These are phyloP conservation scores for Remersonia thermophila DNA, from an alignment of 2,329 filamentous ascomycete species.

Conservation along the genomic window DNA sequence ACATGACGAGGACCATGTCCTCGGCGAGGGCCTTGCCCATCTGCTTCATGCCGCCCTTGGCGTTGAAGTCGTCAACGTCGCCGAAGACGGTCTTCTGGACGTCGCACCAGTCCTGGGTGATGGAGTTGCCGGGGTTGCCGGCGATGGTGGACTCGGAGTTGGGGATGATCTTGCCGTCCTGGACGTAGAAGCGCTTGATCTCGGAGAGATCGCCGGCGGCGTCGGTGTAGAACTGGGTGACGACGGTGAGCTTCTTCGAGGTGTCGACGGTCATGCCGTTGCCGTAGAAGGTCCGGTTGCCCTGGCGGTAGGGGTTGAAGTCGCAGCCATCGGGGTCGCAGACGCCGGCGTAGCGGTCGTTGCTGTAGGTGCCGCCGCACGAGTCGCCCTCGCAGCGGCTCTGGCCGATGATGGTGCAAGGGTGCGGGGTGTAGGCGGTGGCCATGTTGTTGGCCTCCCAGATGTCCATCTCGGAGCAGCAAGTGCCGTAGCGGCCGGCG, in stretches of 20 bases:
- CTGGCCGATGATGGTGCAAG: constrained; percentile 41
- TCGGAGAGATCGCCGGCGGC: constrained; percentile 41
- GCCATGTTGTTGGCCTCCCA: constrained; percentile 56
- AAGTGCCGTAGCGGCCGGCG: constrained; percentile 38
- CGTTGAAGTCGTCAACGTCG: constrained; percentile 40
- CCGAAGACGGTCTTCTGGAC: constrained; percentile 45
- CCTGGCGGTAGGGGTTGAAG: constrained; percentile 58
- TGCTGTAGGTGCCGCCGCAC: constrained; percentile 42
- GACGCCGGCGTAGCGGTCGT: constrained; percentile 44
- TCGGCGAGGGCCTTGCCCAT: constrained; percentile 37
- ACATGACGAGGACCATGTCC: constrained; percentile 38
- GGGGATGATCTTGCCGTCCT: constrained; percentile 45
- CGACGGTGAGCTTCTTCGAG: constrained; percentile 47
- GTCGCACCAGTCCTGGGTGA: constrained; percentile 47
- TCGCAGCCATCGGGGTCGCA: constrained; percentile 62
- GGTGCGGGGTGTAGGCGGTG: constrained; percentile 53
- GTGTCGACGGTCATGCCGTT: constrained; percentile 46
- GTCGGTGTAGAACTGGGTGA: constrained; percentile 48
- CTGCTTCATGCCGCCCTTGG: constrained; percentile 42
- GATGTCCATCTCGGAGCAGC: constrained; percentile 49
- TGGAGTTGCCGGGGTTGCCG: constrained; percentile 30
- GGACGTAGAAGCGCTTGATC: constrained; percentile 54
- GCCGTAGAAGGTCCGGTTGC: constrained; percentile 52
- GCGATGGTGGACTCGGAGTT: constrained; percentile 34
- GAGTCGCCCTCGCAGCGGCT: constrained; percentile 36